A percentile compares a stretch with the other conserved stretches of the same genome.
phyloP scores from a whole-genome alignment of 2,329 filamentous ascomycete species.

The Penicillium sp. region DNA sequence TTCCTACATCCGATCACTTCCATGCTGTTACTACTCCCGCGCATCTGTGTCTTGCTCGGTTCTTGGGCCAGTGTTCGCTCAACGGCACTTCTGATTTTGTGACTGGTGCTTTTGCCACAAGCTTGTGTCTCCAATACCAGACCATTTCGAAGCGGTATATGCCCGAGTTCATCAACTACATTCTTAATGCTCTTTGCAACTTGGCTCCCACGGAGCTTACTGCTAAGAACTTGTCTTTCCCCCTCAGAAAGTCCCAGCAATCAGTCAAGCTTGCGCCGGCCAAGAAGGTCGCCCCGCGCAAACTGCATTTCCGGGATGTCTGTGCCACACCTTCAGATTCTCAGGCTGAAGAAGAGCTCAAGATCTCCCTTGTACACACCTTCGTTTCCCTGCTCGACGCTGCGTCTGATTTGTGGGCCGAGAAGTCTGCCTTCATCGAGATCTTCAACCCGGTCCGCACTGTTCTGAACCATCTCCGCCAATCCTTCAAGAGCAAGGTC shows the following conservation, averaged over 20 bases:
- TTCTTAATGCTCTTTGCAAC: constrained; percentile 71
- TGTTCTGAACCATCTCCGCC: constrained; percentile 65
- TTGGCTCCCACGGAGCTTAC: constrained; percentile 62
- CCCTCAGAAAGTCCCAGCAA: constrained; percentile 60
- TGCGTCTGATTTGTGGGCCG: constrained; percentile 73
- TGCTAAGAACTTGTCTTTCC: constrained; percentile 60
- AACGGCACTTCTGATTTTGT: constrained; percentile 67
- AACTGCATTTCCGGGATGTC: constrained; percentile 65
- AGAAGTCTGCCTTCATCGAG: constrained; percentile 75
- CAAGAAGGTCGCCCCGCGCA: constrained; percentile 49
- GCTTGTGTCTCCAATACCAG: constrained; percentile 81
- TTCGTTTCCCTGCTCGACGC: constrained; percentile 67
- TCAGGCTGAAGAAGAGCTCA: constrained; percentile 48
- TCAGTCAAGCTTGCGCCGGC: constrained; percentile 54
- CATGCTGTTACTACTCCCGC: constrained; percentile 92
- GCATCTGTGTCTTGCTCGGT: constrained; percentile 80
- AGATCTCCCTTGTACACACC: constrained; percentile 64
- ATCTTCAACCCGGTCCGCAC: constrained; percentile 69
- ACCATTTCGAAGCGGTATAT: constrained; percentile 81
- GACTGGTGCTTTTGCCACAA: constrained; percentile 76
- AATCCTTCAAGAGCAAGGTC: constrained; percentile 56
- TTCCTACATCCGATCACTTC: constrained; percentile 96
- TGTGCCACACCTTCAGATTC: constrained; percentile 21
- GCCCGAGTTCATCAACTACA: constrained; percentile 84
- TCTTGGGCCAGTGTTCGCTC: constrained; percentile 76